phyloP scores from a whole-genome alignment of 2,329 filamentous ascomycete genomes.

The Dissoconium aciculare region DNA sequence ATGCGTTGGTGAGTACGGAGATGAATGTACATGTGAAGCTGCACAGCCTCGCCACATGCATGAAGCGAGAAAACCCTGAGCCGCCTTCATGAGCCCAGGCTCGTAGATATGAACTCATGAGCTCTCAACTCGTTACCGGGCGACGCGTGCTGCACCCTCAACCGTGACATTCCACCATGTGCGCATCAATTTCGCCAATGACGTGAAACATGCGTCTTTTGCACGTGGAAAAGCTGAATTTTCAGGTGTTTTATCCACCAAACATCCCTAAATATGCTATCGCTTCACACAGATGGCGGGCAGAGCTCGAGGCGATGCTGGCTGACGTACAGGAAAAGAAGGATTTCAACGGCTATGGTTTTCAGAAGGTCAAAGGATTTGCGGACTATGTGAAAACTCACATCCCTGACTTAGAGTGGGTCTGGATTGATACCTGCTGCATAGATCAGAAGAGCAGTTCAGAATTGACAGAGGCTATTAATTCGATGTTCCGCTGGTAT shows the following conservation, averaged over 20 bases:
- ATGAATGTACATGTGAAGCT: too few relatives aligned
- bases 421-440: conserved; percentile 17
- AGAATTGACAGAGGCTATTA: conserved; percentile 9
- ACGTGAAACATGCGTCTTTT: conserved; percentile 10
- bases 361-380: conserved; percentile 11
- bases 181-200: too few relatives aligned
- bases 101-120: too few relatives aligned
- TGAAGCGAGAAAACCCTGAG: too few relatives aligned
- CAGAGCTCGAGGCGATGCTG: conserved; percentile 7
- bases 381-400: conserved; percentile 8
- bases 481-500: conserved; percentile 12
- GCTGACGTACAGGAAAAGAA: conserved; percentile 6
- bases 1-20: too few relatives aligned
- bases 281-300: conserved; percentile 11
- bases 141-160: too few relatives aligned
- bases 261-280: conserved; percentile 9
- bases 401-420: conserved; percentile 8
- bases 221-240: conserved; percentile 8
- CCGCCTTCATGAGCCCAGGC: too few relatives aligned
- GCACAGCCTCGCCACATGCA: too few relatives aligned
- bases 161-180: too few relatives aligned
- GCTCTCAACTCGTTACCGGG: too few relatives aligned
- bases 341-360: conserved; percentile 7
- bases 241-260: conserved; percentile 8
- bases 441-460: conserved; percentile 11